These are phyloP conservation scores for Cantharellus anzutake DNA, from an alignment of 768 basidiomycete genomes.

Conservation along the genomic window DNA sequence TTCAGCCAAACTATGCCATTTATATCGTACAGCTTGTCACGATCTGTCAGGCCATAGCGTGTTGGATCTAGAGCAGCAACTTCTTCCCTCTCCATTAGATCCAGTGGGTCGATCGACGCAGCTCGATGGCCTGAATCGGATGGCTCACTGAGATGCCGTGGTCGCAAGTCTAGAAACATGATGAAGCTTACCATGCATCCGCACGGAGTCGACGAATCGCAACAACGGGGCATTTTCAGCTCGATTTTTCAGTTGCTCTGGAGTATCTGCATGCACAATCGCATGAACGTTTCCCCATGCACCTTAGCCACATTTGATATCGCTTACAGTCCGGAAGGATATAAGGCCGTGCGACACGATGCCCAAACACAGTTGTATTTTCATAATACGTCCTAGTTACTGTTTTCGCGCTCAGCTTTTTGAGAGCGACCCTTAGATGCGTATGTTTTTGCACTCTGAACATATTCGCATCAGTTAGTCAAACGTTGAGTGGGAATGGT, in stretches of 20 bases:
- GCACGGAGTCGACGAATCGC: conserved; percentile 75
- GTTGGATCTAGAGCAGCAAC: conserved; percentile 56
- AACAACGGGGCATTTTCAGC: conserved; percentile 55
- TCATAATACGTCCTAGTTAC: background rate
- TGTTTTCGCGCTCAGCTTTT: too few species aligned
- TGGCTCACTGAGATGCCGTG: conserved; percentile 26
- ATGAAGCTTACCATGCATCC: conserved; percentile 19
- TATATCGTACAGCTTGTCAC: conserved; percentile 38
- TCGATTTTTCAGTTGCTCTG: conserved; percentile 47
- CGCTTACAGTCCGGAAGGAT: background rate
- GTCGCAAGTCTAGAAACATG: conserved; percentile 13
- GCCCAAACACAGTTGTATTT: background rate
- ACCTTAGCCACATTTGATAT: background rate
- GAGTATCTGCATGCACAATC: conserved; percentile 29
- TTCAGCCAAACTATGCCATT: conserved; percentile 62
- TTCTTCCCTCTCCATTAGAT: conserved; percentile 66
- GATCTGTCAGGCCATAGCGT: conserved; percentile 53
- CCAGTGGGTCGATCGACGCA: conserved; percentile 72
- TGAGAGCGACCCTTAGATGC: too few species aligned
- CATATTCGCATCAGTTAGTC: too few species aligned
- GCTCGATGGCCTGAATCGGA: conserved; percentile 35
- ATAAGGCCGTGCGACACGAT: background rate
- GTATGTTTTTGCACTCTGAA: too few species aligned
- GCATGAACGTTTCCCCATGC: background rate
- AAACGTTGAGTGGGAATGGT: too few species aligned